Conservation (phyloP, 2,329 filamentous ascomycete genomes). For the Xylaria digitata region DNA sequence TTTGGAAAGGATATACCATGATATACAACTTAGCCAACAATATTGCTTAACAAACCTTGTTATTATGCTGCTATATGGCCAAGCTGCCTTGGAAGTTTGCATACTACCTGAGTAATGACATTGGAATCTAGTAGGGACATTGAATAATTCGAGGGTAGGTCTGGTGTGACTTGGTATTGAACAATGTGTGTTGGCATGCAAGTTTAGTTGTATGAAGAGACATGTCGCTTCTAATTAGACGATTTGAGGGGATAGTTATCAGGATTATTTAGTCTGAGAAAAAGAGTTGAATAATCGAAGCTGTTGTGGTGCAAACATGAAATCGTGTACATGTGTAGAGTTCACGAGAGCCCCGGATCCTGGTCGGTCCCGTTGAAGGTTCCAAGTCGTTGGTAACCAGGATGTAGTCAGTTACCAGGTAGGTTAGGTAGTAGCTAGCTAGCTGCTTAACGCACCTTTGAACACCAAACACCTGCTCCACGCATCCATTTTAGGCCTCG, state of each 20-base stretch:
- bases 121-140: neutral
- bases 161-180: neutral
- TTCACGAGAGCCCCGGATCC: neutral
- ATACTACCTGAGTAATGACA: neutral
- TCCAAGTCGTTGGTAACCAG: no score
- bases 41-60: neutral
- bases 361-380: no score
- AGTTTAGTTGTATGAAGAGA: no score
- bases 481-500: neutral
- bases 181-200: no score
- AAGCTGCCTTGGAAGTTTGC: neutral
- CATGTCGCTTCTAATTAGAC: no score
- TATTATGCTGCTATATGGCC: neutral
- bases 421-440: no score
- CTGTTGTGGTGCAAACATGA: neutral
- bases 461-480: neutral
- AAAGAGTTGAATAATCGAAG: neutral
- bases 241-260: no score
- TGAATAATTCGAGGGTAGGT: no score
- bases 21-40: constrained; percentile 20
- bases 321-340: neutral
- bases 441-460: no score
- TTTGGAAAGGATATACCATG: constrained; percentile 38
- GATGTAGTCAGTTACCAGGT: no score
- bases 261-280: no score